Conservation (phyloP, 2,329 filamentous ascomycete genomes). For the Didymella arachidicola region DNA sequence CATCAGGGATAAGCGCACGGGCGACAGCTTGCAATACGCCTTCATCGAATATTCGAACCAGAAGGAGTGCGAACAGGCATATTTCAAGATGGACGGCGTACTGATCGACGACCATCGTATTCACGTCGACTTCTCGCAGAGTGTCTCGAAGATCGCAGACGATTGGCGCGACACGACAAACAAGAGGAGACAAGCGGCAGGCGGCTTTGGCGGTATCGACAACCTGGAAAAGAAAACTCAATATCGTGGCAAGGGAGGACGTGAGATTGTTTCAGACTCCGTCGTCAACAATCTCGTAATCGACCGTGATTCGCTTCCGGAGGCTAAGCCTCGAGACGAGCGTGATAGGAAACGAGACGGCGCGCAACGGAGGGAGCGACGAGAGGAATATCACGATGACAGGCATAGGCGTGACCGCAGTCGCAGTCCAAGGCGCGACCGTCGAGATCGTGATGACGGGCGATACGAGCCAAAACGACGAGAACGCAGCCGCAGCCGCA, state of each 20-base stretch:
- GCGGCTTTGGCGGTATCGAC: conserved; percentile 89
- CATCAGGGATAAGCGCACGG: conserved; percentile 90
- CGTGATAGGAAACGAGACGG: conserved; percentile 52
- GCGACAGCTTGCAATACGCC: conserved; percentile 94
- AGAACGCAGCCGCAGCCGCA: conserved; percentile 37
- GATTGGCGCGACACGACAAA: conserved; percentile 89
- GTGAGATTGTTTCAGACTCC: conserved; percentile 43
- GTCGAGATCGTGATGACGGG: conserved; percentile 43
- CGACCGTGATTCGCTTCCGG: conserved; percentile 32
- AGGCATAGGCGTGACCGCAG: conserved; percentile 51
- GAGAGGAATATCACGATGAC: conserved; percentile 49
- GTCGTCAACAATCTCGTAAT: conserved; percentile 44
- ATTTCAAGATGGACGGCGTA: conserved; percentile 98
- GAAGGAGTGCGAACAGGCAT: conserved; percentile 89
- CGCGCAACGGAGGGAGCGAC: conserved; percentile 39
- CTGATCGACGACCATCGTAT: conserved; percentile 97
- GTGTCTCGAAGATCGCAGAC: conserved; percentile 84
- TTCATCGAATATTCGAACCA: conserved; percentile 98
- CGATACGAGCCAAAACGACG: conserved; percentile 36
- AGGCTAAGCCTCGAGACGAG: conserved; percentile 20
- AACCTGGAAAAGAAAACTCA: conserved; percentile 90
- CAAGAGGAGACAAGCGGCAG: conserved; percentile 72
- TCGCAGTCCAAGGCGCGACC: conserved; percentile 42
- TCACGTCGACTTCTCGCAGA: conserved; percentile 98
- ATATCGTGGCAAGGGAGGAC: conserved; percentile 61